phyloP scores from a whole-genome alignment of 345 rosid genomes.

The Citrus sinensis region DNA sequence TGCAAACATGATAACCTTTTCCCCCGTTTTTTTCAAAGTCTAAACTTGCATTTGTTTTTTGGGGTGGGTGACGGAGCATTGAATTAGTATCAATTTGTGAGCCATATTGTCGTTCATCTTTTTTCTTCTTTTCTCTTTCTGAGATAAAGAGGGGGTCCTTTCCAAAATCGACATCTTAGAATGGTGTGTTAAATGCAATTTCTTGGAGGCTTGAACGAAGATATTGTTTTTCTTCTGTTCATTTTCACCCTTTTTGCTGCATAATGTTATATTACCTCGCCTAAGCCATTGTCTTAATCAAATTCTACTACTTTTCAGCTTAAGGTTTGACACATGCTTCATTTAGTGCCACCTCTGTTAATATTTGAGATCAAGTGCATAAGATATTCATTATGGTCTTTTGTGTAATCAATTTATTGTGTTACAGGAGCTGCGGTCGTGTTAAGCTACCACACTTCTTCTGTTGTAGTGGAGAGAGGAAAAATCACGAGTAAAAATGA shows the following conservation, averaged over 20 bases:
- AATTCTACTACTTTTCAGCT: neutral
- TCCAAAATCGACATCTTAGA: neutral
- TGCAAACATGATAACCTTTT: neutral
- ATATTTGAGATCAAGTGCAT: neutral
- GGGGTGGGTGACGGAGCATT: neutral
- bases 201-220: neutral
- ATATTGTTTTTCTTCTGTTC: neutral
- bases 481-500: conserved; percentile 10
- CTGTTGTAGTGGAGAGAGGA: conserved; percentile 90
- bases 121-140: neutral
- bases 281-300: neutral
- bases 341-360: neutral
- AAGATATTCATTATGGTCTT: neutral
- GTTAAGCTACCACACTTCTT: conserved; percentile 91
- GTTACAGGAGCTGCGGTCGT: conserved; percentile 76
- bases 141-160: neutral
- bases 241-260: neutral
- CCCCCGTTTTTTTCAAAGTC: neutral
- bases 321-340: neutral
- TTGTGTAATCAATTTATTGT: neutral
- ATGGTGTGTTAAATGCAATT: neutral
- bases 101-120: neutral
- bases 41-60: neutral
- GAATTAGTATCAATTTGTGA: neutral
- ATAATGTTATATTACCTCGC: neutral